Evolutionary conservation across 2,329 filamentous ascomycete genomes (phyloP), one percentile per base, ranked within the genome.

Genomic region (Trematosphaeria pertusa): DNA sequence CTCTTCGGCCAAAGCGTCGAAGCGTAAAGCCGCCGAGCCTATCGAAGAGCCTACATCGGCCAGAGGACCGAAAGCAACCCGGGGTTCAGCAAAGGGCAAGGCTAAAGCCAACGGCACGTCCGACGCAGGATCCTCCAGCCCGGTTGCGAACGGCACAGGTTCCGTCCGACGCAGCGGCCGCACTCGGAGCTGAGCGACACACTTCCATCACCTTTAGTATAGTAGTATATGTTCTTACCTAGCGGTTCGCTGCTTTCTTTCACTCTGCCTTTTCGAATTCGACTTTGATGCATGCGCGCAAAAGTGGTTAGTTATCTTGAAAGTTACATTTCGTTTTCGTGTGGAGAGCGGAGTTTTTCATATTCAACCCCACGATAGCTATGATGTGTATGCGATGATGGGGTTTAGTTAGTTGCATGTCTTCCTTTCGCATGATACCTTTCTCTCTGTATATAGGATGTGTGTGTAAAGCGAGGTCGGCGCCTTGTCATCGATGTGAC

Each of bases 141-240:
- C 55, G 7, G 47, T 36, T 17, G 43, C 45, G 5, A 62, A 61
- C 31, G 56, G 52, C 19, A 45, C 50, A 9, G 43, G 44, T 2
- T 35, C 49, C 11, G 50, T 57, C 15, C 56, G 61, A 38, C 58
- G 61, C 24, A 64, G 61, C 45, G 52, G 46, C 10, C 58, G 61
- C 9, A 52, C 50, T 26, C 50, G 56, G 14, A 40, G 43, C 24
- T 60, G 37, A 58, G 30, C 11, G 19, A 28, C 24, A 28, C 24
- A 8, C 8, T 28, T 28, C 24, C 24, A n/a, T n/a, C n/a, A n/a
- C n/a, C n/a, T n/a, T n/a, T n/a, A n/a, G n/a, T n/a, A n/a, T n/a
- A n/a, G n/a, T n/a, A n/a, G n/a, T n/a, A n/a, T n/a, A n/a, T n/a
- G n/a, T n/a, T n/a, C 24, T 12, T 28, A 28, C 12, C 7, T 28